Conservation (phyloP, 106 monocot genomes). For the Dendrobium officinale region DNA sequence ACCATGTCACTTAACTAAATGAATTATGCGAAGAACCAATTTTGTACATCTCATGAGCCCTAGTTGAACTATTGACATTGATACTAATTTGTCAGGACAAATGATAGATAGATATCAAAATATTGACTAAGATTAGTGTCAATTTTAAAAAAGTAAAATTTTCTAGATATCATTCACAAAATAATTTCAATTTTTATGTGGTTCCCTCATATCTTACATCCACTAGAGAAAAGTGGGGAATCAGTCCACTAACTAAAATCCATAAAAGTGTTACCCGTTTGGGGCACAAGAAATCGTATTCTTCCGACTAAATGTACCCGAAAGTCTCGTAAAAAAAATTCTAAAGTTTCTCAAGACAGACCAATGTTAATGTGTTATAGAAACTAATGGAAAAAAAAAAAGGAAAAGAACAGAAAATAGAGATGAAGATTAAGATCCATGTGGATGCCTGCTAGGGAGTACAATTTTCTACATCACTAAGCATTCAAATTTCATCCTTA, state of each 20-base stretch:
- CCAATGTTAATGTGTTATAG: not conserved
- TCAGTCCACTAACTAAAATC: not conserved
- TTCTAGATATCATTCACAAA: not conserved
- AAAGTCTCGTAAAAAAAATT: not conserved
- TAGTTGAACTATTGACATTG: not conserved
- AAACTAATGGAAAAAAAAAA: not conserved
- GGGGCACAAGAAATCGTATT: not conserved
- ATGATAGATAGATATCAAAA: not conserved
- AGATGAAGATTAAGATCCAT: not conserved
- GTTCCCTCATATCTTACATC: not conserved
- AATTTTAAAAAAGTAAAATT: not conserved
- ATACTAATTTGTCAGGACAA: not conserved
- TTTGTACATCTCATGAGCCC: not conserved
- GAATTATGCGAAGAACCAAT: not conserved
- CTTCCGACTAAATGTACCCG: not conserved
- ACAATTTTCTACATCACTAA: too few species aligned
- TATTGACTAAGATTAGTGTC: not conserved
- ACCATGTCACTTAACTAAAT: too few species aligned
- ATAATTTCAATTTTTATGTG: not conserved
- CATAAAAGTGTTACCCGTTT: not conserved
- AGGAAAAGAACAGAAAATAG: not conserved
- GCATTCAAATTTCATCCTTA: too few species aligned
- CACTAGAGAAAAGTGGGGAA: not conserved
- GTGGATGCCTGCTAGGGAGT: not conserved
- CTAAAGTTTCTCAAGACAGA: not conserved